phyloP scores from a whole-genome alignment of 495 filamentous ascomycete species.

The Aspergillus funiculosus region DNA sequence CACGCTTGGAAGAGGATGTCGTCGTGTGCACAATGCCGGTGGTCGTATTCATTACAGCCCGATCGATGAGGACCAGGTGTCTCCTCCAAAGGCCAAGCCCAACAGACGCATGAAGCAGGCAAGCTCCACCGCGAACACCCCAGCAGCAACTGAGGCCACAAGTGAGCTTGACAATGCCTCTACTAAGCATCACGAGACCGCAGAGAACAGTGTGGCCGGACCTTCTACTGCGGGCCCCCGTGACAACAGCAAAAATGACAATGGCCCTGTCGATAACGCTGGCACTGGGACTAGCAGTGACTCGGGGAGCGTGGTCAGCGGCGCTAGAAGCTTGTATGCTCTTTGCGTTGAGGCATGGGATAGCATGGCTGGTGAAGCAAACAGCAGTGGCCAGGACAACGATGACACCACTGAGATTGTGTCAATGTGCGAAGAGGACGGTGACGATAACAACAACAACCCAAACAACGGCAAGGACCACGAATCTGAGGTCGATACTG shows the following conservation, averaged over 20 bases:
- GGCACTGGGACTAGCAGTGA: neutral
- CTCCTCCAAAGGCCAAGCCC: too few relatives aligned
- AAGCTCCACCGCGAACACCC: too few relatives aligned
- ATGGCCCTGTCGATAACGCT: too few relatives aligned
- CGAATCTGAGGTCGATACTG: neutral
- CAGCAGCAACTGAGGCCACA: too few relatives aligned
- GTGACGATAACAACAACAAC: neutral
- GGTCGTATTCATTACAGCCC: conserved; percentile 10
- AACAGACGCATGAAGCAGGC: too few relatives aligned
- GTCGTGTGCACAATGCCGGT: conserved; percentile 22
- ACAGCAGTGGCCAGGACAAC: neutral
- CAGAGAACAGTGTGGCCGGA: neutral
- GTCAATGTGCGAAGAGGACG: neutral
- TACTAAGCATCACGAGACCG: neutral
- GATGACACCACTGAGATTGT: neutral
- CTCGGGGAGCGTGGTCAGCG: neutral
- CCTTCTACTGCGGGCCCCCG: neutral
- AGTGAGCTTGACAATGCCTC: too few relatives aligned
- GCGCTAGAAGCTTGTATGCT: conserved; percentile 1
- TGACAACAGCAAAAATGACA: neutral
- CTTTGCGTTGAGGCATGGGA: neutral
- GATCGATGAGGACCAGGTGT: neutral
- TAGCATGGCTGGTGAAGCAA: neutral
- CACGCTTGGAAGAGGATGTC: conserved; percentile 13
- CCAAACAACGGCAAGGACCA: neutral